Base-by-base conservation (phyloP, 331 rosid species). In the Pyracantha coccinea region DNA sequence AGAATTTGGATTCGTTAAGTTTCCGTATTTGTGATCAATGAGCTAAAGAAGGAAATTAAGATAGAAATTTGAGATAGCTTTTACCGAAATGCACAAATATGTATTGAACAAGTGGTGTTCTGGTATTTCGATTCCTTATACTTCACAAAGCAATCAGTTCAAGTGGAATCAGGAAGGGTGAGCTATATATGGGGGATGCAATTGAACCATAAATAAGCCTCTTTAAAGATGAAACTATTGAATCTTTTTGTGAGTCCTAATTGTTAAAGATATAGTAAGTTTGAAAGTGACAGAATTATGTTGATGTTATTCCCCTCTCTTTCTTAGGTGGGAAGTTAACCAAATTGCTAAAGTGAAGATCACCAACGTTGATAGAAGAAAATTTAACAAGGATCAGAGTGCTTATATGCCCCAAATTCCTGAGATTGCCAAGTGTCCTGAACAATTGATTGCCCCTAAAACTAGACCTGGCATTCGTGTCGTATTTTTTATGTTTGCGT, bases 351-450 rank as follows among this genome's bases (percentile, higher is more conserved):
- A 86, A 76, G 95, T 94, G 83, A 87, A 88, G 85, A 87, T 94
- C 67, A 95, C 96, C 71, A 90, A 88, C 82, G 76, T 90, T 69
- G 96, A 94, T 78, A 85, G 82, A 78, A 88, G 89, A 57, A 85
- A 81, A 79, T 66, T 87, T 57, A 81, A 60, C 74, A 83, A 76
- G 83, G 92, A 92, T 69, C 99, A 87, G 82, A 94, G 97, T 85
- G 90, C 77, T 55, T 94, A 88, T 78, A 87, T 94, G 96, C 99
- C 97, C 65, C 75, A 81, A 77, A 90, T 94, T 85, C 97, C 99
- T 75, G 90, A 83, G 72, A 88, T 94, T 83, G 88, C 92, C 35
- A 61, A 85, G 55, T 94, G 99, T 82, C 91, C 96, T 7, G 86
- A 94, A 65, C 91, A 92, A 69, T 86, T 94, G 71, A 75, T 90